Percentiles rank a stretch among this genome's conserved stretches.
Evolutionary conservation across 331 rosid species (phyloP).

Genomic region (Phaseolus coccineus): DNA sequence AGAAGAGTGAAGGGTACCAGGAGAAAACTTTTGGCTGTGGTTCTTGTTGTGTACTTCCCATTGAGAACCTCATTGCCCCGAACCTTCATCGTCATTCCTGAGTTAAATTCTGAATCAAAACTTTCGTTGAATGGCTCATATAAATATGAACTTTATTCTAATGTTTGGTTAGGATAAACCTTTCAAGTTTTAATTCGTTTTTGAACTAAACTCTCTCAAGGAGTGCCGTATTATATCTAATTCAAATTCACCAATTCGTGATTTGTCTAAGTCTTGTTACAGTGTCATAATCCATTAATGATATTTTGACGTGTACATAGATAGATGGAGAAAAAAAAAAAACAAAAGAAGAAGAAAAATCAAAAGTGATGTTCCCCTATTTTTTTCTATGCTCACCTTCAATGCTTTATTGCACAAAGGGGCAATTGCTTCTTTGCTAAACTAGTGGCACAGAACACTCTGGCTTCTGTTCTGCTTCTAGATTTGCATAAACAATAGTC

Average conservation of each 20-base stretch:
- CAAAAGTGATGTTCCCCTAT: not conserved
- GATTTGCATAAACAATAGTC: conserved; percentile 17
- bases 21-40: conserved; percentile 50
- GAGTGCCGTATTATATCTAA: conserved; percentile 4
- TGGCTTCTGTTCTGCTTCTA: conserved; percentile 19
- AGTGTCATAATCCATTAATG: conserved; percentile 47
- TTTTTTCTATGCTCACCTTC: not conserved
- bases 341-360: not conserved
- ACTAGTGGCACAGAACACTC: conserved; percentile 2
- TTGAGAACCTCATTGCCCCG: conserved; percentile 48
- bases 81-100: conserved; percentile 77
- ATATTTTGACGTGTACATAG: conserved; percentile 25
- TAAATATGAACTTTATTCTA: conserved; percentile 35
- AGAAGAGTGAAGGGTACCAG: conserved; percentile 59
- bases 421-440: conserved; percentile 31
- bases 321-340: not conserved
- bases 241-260: conserved; percentile 40
- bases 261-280: conserved; percentile 32
- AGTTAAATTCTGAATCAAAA: conserved; percentile 39
- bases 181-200: conserved; percentile 25
- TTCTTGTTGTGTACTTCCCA: conserved; percentile 57
- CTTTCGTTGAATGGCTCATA: conserved; percentile 32
- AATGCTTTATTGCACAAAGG: not conserved
- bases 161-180: conserved; percentile 34
- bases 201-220: conserved; percentile 1